Conservation (phyloP, 2,329 filamentous ascomycete species). For the Colletotrichum australisinense region DNA sequence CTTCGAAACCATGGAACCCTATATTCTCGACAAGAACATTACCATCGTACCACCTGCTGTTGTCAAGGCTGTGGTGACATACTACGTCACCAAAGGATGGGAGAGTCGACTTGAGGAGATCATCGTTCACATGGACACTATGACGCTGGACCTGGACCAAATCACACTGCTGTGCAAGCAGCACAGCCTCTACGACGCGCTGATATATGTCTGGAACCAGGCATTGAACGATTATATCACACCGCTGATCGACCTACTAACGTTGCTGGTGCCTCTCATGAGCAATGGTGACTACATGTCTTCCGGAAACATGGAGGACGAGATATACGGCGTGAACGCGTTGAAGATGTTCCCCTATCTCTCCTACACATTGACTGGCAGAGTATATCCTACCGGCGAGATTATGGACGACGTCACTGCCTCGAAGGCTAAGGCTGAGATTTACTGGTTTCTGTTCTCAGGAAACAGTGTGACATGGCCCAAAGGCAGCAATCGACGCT, state of each 20-base stretch:
- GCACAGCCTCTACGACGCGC: conserved; percentile 91
- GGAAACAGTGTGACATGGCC: conserved; percentile 84
- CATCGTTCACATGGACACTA: conserved; percentile 91
- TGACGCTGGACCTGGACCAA: conserved; percentile 93
- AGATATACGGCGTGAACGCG: conserved; percentile 76
- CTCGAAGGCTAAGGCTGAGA: conserved; percentile 81
- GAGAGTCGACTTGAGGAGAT: conserved; percentile 89
- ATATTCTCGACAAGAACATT: conserved; percentile 84
- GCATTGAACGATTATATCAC: conserved; percentile 91
- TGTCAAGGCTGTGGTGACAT: conserved; percentile 85
- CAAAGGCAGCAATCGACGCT: conserved; percentile 67
- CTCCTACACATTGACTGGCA: conserved; percentile 89
- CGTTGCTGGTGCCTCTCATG: conserved; percentile 72
- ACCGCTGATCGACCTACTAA: conserved; percentile 84
- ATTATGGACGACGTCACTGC: conserved; percentile 79
- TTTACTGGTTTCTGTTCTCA: conserved; percentile 95
- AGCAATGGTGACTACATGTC: conserved; percentile 64
- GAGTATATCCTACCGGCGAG: conserved; percentile 90
- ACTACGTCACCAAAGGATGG: conserved; percentile 82
- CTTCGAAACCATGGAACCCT: conserved; percentile 87
- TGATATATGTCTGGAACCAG: conserved; percentile 97
- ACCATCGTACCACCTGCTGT: conserved; percentile 82
- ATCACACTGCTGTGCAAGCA: conserved; percentile 91
- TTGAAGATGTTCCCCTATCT: conserved; percentile 95
- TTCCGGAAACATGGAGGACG: conserved; percentile 67